Evolutionary conservation across 2,329 filamentous ascomycete genomes (phyloP).

Genomic region (Aureobasidium sp.): DNA sequence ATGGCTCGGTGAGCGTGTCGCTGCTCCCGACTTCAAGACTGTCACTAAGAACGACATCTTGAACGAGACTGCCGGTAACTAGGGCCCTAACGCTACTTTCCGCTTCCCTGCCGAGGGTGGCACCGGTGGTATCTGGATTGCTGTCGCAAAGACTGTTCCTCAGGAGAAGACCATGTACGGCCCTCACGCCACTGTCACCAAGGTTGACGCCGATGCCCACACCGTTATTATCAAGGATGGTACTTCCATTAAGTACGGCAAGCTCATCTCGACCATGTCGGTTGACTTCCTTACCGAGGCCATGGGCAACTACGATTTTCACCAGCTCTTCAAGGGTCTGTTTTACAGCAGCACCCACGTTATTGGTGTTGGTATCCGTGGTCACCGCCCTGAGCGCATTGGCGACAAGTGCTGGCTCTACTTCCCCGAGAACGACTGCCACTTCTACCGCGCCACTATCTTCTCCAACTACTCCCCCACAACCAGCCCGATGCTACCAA

Average conservation of each 20-base stretch:
- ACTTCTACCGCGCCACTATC: slow-evolving; percentile 98
- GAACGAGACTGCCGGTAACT: slow-evolving; percentile 91
- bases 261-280: slow-evolving; percentile 92
- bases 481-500: slow-evolving; percentile 80
- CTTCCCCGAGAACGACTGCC: slow-evolving; percentile 98
- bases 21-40: slow-evolving; percentile 88
- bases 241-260: slow-evolving; percentile 81
- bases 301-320: slow-evolving; percentile 81
- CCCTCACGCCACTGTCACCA: slow-evolving; percentile 71
- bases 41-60: slow-evolving; percentile 92
- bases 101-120: slow-evolving; percentile 92
- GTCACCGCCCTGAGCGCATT: slow-evolving; percentile 84
- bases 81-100: slow-evolving; percentile 98
- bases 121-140: slow-evolving; percentile 98
- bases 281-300: slow-evolving; percentile 80
- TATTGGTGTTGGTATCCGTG: slow-evolving; percentile 90
- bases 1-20: slow-evolving; percentile 98
- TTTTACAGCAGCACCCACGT: slow-evolving; percentile 98
- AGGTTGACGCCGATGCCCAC: slow-evolving; percentile 81
- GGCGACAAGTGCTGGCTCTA: slow-evolving; percentile 99
- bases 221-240: slow-evolving; percentile 74
- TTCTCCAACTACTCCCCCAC: slow-evolving; percentile 99
- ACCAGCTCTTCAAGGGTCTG: slow-evolving; percentile 76
- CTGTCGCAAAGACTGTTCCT: slow-evolving; percentile 85
- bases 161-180: slow-evolving; percentile 88